Base-by-base conservation (phyloP, 139 green algal genomes). In the Volvox africanus region DNA sequence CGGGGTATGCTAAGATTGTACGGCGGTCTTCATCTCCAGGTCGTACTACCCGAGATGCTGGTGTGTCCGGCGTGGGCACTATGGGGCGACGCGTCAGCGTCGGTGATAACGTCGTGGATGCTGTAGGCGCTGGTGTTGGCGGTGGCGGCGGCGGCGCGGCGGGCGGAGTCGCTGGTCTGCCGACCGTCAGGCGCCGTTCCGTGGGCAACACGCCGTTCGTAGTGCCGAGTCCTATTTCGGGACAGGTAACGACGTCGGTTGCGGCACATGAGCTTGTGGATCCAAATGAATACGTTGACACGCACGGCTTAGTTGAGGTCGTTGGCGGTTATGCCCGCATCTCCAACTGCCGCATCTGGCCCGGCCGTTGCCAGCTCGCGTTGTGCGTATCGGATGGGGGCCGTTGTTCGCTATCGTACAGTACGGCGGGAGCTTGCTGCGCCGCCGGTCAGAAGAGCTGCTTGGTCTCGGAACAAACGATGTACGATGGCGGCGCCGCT, bases 231-330 rank as follows among this genome's bases (percentile, higher is more conserved):
- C 26, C 50, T 22, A n/a, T 26, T 2, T 20, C 24, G 12, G 50
- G 50, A 11, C 44, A 86, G 80, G 37, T 33, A 2, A 73, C 36
- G 32, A 44, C 37, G 32, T 5, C 75, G 13, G 33, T 55, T 28
- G 32, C 50, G 32, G 2, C 69, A 18, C 85, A 82, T 9, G 85
- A 65, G 19, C 30, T 90, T 12, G 86, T 90, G 17, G 73, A 90
- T 30, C 21, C 73, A 1, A 76, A 19, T 55, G 86, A 90, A 55
- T 83, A 83, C 71, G 86, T 90, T 18, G 73, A 90, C 0, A 77
- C 78, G 3, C 87, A 91, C 35, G 87, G 24, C 55, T 36, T 91
- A 61, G 1, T 91, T 3, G 87, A 91, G 87, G 61, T 86, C 28
- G 21, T 80, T 55, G 87, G 87, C 76, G 87, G 87, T 73, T 67